Evolutionary conservation across 305 asterid species (phyloP), one percentile per base, ranked within the genome.

Genomic region (Euphrasia arctica): DNA sequence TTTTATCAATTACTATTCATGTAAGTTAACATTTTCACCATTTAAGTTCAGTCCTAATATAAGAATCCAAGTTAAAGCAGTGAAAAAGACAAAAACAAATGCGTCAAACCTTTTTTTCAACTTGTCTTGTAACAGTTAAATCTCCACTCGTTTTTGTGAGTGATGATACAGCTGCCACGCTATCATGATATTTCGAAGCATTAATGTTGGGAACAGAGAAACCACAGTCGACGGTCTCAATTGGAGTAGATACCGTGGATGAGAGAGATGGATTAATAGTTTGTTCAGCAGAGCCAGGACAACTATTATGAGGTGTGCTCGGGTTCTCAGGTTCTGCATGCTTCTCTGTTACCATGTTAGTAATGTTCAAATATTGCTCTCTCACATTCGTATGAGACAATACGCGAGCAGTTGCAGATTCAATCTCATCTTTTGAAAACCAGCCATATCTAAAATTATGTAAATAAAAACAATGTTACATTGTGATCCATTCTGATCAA

Each of bases 361-460:
- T 39, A 39, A 34, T 72, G 73, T 70, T 75, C 63, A 48, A 18
- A 61, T 62, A 68, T 18, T 74, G 78, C 74, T 69, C 86, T 47
- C 58, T 57, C 18, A 71, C 67, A 47, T 63, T 66, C 54, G 76
- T 41, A 62, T 68, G 66, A 25, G 91, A 75, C 49, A 79, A 73
- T 73, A 72, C 79, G 64, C 69, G 85, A 72, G 78, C 76, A 62
- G 76, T 74, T 22, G 63, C 81, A 60, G 79, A 74, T 73, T 75
- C 89, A 67, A 81, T 63, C 63, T 77, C 95, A 27, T 85, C 74
- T 66, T 74, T 80, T 47, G 87, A 73, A 79, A 90, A 88, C 99
- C 99, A 93, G 64, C 97, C 97, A 72, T 93, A 93, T 76, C 99
- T 90, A 73, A 22, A 54, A 48, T 48, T 48, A 65, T 45, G 31